A percentile compares a stretch with the other conserved stretches of the same genome.
These are phyloP conservation scores for Schizopora paradoxa DNA, from an alignment of 1,284 basidiomycete species.

Conservation along the genomic window DNA sequence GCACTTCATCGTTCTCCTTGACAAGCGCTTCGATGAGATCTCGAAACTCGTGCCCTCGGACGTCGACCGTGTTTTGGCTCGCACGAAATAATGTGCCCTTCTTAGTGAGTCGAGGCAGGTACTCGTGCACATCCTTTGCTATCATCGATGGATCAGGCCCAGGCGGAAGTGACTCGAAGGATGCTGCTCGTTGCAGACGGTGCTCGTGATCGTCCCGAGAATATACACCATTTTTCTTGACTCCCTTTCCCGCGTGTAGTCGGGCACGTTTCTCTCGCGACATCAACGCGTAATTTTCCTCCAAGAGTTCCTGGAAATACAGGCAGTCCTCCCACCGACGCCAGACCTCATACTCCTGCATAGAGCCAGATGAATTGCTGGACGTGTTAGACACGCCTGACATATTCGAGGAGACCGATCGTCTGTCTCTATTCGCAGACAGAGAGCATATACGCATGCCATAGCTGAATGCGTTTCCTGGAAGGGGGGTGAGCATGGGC, in stretches of 20 bases:
- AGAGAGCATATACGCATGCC: slow-evolving; percentile 58
- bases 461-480: slow-evolving; percentile 52
- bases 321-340: slow-evolving; percentile 77
- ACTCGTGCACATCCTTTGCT: slow-evolving; percentile 56
- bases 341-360: slow-evolving; percentile 64
- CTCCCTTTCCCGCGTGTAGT: slow-evolving; percentile 62
- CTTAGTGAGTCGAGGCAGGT: slow-evolving; percentile 62
- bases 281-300: slow-evolving; percentile 54
- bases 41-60: slow-evolving; percentile 53
- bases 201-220: slow-evolving; percentile 42
- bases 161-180: slow-evolving; percentile 80
- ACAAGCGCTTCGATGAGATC: slow-evolving; percentile 56
- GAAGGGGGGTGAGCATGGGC: slow-evolving; percentile 1
- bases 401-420: slow-evolving; percentile 28
- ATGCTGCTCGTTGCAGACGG: slow-evolving; percentile 47
- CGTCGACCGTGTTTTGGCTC: slow-evolving; percentile 59
- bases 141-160: slow-evolving; percentile 70
- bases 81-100: slow-evolving; percentile 67
- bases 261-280: slow-evolving; percentile 60
- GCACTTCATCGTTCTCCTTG: slow-evolving; percentile 43
- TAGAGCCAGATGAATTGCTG: slow-evolving; percentile 26
- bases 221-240: slow-evolving; percentile 70
- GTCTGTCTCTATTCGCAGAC: slow-evolving; percentile 29
- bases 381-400: slow-evolving; percentile 30
- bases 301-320: slow-evolving; percentile 63